phyloP scores from a whole-genome alignment of 306 rosid species.

The Coriaria nepalensis region DNA sequence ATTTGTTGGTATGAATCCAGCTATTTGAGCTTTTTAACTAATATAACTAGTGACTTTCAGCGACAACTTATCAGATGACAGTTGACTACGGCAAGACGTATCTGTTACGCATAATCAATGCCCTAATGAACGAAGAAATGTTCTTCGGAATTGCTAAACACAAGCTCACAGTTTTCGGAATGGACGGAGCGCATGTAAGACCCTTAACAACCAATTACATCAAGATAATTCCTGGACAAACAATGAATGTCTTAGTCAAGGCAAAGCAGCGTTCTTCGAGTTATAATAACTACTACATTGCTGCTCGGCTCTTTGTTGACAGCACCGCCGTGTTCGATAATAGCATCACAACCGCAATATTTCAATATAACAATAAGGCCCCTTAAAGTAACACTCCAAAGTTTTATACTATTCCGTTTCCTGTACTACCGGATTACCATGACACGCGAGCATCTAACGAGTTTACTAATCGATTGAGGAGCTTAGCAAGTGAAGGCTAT shows the following conservation, averaged over 20 bases:
- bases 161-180: conserved; percentile 9
- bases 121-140: conserved; percentile 15
- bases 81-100: conserved; percentile 17
- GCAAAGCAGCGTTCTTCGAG: conserved; percentile 7
- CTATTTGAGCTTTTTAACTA: not conserved
- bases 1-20: too few species aligned
- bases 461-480: conserved; percentile 8
- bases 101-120: conserved; percentile 17
- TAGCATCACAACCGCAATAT: conserved; percentile 14
- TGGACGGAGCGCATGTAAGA: conserved; percentile 14
- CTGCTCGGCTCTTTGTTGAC: conserved; percentile 5
- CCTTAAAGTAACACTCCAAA: not conserved
- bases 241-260: conserved; percentile 14
- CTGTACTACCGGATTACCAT: conserved; percentile 4
- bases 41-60: not conserved
- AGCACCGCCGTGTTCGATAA: conserved; percentile 11
- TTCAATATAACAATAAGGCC: conserved; percentile 1
- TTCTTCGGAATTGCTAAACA: conserved; percentile 18
- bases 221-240: conserved; percentile 18
- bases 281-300: conserved; percentile 11
- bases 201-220: conserved; percentile 5
- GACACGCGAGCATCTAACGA: not conserved
- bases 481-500: conserved; percentile 1
- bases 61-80: conserved; percentile 1
- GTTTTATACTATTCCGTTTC: not conserved